These are phyloP conservation scores for Aegilops sharonensis DNA, from an alignment of 176 grass and related monocot species.

Conservation along the genomic window DNA sequence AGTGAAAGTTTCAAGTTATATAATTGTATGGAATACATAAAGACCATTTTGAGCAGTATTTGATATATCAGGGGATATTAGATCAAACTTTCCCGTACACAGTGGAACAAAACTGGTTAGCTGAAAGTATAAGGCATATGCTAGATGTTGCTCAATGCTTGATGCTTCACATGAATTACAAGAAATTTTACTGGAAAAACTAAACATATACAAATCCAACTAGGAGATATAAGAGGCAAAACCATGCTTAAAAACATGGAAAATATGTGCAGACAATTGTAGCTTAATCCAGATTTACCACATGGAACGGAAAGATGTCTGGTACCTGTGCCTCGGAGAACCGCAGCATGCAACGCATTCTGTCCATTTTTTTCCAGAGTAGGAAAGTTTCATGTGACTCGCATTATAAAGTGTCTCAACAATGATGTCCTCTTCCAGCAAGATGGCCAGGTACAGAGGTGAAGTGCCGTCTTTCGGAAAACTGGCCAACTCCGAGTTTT, in stretches of 20 bases:
- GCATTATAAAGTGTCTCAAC: background rate
- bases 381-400: background rate
- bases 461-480: background rate
- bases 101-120: background rate
- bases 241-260: background rate
- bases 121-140: background rate
- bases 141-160: background rate
- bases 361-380: background rate
- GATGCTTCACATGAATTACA: background rate
- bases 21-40: no score
- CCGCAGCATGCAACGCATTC: conserved; percentile 15
- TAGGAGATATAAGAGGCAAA: background rate
- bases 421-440: background rate
- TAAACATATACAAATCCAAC: background rate
- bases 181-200: background rate
- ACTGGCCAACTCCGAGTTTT: background rate
- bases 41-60: no score
- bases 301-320: background rate
- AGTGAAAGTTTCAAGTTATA: background rate
- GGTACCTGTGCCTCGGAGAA: background rate
- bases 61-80: background rate
- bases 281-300: background rate
- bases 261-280: background rate
- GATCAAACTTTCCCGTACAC: background rate
- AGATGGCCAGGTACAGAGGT: background rate